Percentiles rank a stretch among this genome's conserved stretches.
Evolutionary conservation across 257 asterid species (phyloP).

Genomic region (Nicotiana noctiflora): DNA sequence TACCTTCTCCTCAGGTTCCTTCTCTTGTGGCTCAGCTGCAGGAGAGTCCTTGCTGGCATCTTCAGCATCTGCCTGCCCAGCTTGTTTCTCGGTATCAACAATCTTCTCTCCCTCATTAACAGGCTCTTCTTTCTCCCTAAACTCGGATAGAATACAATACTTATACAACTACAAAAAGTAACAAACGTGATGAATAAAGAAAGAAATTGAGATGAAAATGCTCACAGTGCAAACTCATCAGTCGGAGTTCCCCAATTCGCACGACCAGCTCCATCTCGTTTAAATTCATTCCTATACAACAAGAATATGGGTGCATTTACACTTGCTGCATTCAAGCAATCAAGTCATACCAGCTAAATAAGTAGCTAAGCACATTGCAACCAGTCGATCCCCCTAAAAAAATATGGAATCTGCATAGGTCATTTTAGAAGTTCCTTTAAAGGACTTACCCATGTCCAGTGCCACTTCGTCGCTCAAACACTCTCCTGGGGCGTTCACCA

Average conservation of each 20-base stretch:
- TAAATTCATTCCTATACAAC: conserved; percentile 31
- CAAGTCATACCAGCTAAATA: neutral
- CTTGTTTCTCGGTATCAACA: conserved; percentile 38
- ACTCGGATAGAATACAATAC: neutral
- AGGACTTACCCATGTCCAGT: conserved; percentile 35
- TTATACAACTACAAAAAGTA: neutral
- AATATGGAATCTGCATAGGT: neutral
- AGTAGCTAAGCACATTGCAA: neutral
- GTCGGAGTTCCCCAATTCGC: conserved; percentile 59
- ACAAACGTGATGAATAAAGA: neutral
- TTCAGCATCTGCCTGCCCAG: conserved; percentile 33
- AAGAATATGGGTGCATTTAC: neutral
- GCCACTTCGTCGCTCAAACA: conserved; percentile 37
- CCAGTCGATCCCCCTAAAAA: neutral
- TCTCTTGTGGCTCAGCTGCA: conserved; percentile 33
- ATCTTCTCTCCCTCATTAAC: conserved; percentile 32
- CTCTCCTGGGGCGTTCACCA: conserved; percentile 35
- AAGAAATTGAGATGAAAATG: neutral
- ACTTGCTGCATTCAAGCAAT: neutral
- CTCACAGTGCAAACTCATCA: conserved; percentile 51
- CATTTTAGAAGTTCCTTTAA: neutral
- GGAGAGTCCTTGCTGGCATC: conserved; percentile 40
- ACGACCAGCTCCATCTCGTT: conserved; percentile 69
- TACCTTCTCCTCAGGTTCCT: conserved; percentile 68
- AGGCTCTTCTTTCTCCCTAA: conserved; percentile 44